Base-by-base conservation (phyloP, 2,329 filamentous ascomycete species). In the Penicillium sp. region DNA sequence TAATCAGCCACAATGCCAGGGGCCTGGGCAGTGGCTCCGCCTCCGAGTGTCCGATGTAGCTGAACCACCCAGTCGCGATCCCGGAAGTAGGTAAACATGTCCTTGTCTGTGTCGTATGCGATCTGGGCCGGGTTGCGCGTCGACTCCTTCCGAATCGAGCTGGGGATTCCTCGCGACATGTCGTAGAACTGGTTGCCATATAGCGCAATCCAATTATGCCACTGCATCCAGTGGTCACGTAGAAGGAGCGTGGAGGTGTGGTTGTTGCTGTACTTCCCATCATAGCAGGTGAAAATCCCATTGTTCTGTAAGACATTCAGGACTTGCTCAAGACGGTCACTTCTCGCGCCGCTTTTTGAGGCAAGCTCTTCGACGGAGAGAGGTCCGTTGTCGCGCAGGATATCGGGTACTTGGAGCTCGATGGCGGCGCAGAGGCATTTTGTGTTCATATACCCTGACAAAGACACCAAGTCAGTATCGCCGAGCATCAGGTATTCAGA, bases 101-200 rank as follows among this genome's bases (percentile, higher is more conserved):
- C 65, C 2, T 73, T 53, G 52, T 81, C 75, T 1, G 79, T 82
- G 60, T 77, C 70, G 61, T 68, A 81, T 49, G 75, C 72, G 59
- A 78, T 72, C 64, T 82, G 79, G 0, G 78, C 77, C 0, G 78
- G 69, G 5, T 51, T 67, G 14, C 76, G 71, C 0, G 51, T 63
- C 8, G 62, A 61, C 8, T 65, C 72, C 7, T 55, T 56, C 3
- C 57, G 53, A 16, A 72, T 22, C 1, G 76, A 65, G 0, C 55
- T 64, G 0, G 78, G 80, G 33, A 81, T 78, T 4, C 78, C 76
- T 3, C 73, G 66, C 0, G 78, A 76, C 40, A 80, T 77, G 60
- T 81, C 77, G 67, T 80, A 82, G 67, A 80, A 81, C 54, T 79
- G 66, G 59, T 76, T 78, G 6, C 76, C 79, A 60, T 81, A 81